Evolutionary conservation across 257 asterid genomes (phyloP), one percentile per base, ranked within the genome.

Genomic region (Gardenia jasminoides): DNA sequence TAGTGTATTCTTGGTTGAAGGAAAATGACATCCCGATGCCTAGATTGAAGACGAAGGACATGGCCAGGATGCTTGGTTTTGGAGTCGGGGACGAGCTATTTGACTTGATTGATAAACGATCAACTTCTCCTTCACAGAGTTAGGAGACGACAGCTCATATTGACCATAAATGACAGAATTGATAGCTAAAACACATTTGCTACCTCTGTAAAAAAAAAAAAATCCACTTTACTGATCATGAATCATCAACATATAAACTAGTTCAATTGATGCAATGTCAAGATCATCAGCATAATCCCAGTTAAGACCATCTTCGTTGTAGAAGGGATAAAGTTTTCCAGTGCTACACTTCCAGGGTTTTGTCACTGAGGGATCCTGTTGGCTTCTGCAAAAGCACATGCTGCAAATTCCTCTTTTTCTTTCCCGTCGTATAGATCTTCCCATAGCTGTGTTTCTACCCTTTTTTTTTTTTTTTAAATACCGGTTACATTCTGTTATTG

Each of bases 11-110:
- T 33, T 91, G 98, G 98, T 84, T 94, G 85, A 92, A 92, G 90
- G 86, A 88, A 78, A 74, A 91, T 44, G 87, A 83, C 11, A 79
- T 86, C 70, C 88, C 94, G 43, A 86, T 65, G 86, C 90, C 98
- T 0, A 88, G 93, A 77, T 69, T 88, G 89, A 94, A 94, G 86
- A 82, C 92, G 17, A 91, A 92, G 78, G 98, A 92, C 83, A 94
- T 94, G 98, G 96, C 98, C 52, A 86, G 90, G 76, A 94, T 94
- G 97, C 96, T 92, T 80, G 98, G 98, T 1, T 92, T 86, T 82
- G 97, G 95, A 56, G 91, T 94, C 50, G 97, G 95, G 48, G 97
- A 94, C 76, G 95, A 94, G 33, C 92, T 94, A 68, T 94, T 94
- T 75, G 94, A 92, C 82, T 83, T 92, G 86, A 84, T 92, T 54